Conservation (phyloP, 768 basidiomycete genomes). For the Arthromyces matolae region DNA sequence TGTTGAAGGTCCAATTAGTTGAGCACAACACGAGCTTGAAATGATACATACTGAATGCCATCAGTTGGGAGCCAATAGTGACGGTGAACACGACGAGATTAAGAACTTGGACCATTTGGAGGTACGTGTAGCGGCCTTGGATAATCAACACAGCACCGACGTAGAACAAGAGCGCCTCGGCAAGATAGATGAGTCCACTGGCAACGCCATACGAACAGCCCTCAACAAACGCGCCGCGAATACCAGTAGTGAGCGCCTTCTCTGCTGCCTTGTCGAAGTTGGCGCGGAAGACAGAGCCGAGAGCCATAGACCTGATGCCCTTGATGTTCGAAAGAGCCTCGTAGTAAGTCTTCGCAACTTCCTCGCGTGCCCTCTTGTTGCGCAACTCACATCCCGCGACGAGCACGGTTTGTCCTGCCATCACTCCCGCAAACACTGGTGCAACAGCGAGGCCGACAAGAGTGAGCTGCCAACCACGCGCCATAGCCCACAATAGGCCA, state of each 20-base stretch:
- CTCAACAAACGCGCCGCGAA: conserved; percentile 80
- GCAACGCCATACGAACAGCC: conserved; percentile 82
- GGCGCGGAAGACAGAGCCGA: conserved; percentile 64
- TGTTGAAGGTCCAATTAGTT: conserved; percentile 20
- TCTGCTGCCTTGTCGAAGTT: conserved; percentile 67
- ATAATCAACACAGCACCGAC: conserved; percentile 85
- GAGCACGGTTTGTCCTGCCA: conserved; percentile 72
- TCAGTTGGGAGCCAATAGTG: conserved; percentile 84
- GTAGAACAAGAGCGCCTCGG: conserved; percentile 89
- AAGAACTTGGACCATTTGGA: conserved; percentile 86
- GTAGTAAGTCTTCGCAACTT: conserved; percentile 80
- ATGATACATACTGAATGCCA: conserved; percentile 81
- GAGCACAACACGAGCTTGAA: not conserved
- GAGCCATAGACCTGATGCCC: conserved; percentile 83
- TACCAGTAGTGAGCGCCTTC: conserved; percentile 60
- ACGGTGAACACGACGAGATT: conserved; percentile 92
- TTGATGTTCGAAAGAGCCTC: conserved; percentile 83
- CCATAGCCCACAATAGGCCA: conserved; percentile 87
- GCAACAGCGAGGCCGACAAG: conserved; percentile 85
- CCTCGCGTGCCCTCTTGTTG: conserved; percentile 87
- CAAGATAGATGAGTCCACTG: conserved; percentile 80
- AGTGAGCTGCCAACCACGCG: conserved; percentile 88
- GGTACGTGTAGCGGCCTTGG: conserved; percentile 77
- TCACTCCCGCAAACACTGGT: conserved; percentile 74
- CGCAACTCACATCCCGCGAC: conserved; percentile 66